phyloP scores from a whole-genome alignment of 148 eudicot genomes.

The Hydrangea macrophylla region DNA sequence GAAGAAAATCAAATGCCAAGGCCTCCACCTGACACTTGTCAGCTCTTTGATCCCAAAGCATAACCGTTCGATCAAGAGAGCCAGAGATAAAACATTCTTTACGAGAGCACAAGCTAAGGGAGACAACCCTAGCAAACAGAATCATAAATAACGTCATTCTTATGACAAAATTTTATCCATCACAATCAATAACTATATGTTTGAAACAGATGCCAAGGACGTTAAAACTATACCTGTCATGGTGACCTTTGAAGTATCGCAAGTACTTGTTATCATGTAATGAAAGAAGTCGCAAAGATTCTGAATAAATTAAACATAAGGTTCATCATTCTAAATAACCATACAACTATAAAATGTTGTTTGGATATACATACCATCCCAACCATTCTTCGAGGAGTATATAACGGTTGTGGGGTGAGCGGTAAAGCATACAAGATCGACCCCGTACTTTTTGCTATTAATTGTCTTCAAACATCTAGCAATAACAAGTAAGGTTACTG shows the following conservation, averaged over 20 bases:
- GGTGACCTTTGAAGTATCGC: conserved; percentile 97
- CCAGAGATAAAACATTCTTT: conserved; percentile 83
- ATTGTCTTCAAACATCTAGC: conserved; percentile 95
- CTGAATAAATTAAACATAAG: conserved; percentile 34
- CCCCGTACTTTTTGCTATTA: conserved; percentile 96
- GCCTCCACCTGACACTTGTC: conserved; percentile 84
- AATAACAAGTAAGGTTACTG: conserved; percentile 12
- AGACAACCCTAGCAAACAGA: conserved; percentile 64
- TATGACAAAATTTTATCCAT: neutral
- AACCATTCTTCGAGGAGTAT: conserved; percentile 98
- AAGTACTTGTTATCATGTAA: conserved; percentile 94
- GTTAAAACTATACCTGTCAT: conserved; percentile 61
- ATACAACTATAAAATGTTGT: neutral
- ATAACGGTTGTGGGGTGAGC: conserved; percentile 96
- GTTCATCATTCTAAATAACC: neutral
- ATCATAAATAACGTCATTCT: conserved; percentile 8
- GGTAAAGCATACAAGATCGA: conserved; percentile 89
- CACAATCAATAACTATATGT: conserved; percentile 9
- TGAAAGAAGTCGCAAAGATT: conserved; percentile 94
- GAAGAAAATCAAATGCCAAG: conserved; percentile 9
- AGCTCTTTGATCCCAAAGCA: conserved; percentile 97
- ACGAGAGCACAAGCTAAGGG: conserved; percentile 88
- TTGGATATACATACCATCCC: conserved; percentile 77
- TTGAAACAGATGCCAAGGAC: conserved; percentile 1
- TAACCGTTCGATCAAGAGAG: conserved; percentile 87